Percentiles rank a stretch among this genome's conserved stretches.
Evolutionary conservation across 352 stramenopile species (phyloP).

Genomic region (Phytophthora sp.): DNA sequence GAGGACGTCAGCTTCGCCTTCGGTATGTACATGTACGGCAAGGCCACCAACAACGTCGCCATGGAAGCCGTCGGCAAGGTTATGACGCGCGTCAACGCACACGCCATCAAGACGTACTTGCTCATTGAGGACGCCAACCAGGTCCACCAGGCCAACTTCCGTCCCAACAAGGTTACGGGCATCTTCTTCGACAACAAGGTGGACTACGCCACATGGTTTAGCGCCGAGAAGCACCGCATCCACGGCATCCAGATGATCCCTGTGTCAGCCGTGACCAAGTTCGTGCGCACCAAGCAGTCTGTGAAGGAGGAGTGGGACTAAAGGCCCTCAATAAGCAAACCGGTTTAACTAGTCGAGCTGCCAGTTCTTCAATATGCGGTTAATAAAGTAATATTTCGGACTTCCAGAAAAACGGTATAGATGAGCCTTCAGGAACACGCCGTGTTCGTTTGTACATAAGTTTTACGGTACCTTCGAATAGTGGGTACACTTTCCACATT

Average conservation of each 20-base stretch:
- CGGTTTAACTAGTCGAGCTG: too few relatives aligned
- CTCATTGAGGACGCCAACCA: constrained; percentile 52
- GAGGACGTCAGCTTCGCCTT: constrained; percentile 78
- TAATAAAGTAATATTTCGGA: too few relatives aligned
- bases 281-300: constrained; percentile 58
- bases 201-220: constrained; percentile 83
- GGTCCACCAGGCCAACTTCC: constrained; percentile 55
- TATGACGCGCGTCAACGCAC: constrained; percentile 57
- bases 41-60: constrained; percentile 44
- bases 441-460: too few relatives aligned
- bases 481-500: too few relatives aligned
- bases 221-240: constrained; percentile 74
- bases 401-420: too few relatives aligned
- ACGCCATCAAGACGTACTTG: constrained; percentile 69
- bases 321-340: too few relatives aligned
- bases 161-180: constrained; percentile 74
- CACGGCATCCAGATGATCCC: constrained; percentile 86
- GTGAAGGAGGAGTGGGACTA: constrained; percentile 71
- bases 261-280: constrained; percentile 65
- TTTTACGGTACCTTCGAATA: too few relatives aligned
- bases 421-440: too few relatives aligned
- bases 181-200: constrained; percentile 85
- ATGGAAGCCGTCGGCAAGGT: constrained; percentile 48
- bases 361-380: too few relatives aligned
- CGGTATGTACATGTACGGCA: constrained; percentile 56